Evolutionary conservation across 768 basidiomycete genomes (phyloP).

Genomic region (Suillus subluteus): DNA sequence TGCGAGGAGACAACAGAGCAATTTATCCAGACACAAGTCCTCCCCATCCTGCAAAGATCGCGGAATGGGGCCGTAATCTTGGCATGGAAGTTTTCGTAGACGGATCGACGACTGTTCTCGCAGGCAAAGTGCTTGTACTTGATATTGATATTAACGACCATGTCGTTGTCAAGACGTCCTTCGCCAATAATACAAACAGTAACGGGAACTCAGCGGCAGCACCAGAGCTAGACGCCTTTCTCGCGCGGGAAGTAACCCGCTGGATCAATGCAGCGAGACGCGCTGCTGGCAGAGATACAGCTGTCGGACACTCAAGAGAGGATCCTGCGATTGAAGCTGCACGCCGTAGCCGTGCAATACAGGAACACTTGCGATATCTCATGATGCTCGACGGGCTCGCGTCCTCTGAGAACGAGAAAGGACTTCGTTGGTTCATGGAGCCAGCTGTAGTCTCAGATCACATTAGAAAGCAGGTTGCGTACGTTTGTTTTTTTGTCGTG

Average conservation of each 20-base stretch:
- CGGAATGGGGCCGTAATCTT: constrained; percentile 61
- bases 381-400: constrained; percentile 76
- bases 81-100: constrained; percentile 82
- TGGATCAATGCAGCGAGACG: constrained; percentile 54
- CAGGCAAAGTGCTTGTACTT: constrained; percentile 79
- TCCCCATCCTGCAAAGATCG: constrained; percentile 44
- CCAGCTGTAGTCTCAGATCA: constrained; percentile 23
- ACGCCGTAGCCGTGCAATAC: constrained; percentile 48
- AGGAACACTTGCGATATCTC: constrained; percentile 65
- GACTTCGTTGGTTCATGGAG: constrained; percentile 77
- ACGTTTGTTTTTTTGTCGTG: constrained; percentile 1
- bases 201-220: constrained; percentile 48
- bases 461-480: constrained; percentile 21
- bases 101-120: constrained; percentile 62
- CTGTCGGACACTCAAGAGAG: constrained; percentile 42
- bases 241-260: constrained; percentile 55
- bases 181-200: constrained; percentile 56
- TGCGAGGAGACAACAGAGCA: constrained; percentile 18
- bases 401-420: constrained; percentile 53
- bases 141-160: constrained; percentile 64
- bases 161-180: constrained; percentile 71
- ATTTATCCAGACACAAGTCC: constrained; percentile 34
- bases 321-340: constrained; percentile 56
- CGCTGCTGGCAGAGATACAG: constrained; percentile 23
- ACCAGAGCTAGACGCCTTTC: constrained; percentile 59